phyloP scores from a whole-genome alignment of 1,284 basidiomycete genomes.

The Tilletia horrida region DNA sequence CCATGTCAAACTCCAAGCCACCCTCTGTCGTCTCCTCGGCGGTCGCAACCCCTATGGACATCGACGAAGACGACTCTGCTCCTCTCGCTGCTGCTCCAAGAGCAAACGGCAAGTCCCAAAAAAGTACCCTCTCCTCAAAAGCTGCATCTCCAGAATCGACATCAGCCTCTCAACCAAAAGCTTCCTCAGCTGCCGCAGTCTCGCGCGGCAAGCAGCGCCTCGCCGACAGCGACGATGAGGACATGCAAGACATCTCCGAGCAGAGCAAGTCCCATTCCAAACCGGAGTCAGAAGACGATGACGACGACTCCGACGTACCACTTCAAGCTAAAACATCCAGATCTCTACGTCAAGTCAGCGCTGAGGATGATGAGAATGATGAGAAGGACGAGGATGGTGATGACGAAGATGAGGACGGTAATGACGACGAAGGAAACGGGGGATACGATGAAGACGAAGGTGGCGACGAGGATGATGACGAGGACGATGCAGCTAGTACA shows the following conservation, averaged over 20 bases:
- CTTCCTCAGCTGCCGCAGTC: background rate
- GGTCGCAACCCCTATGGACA: conserved; percentile 8
- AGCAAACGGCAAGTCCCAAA: background rate
- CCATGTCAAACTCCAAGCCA: background rate
- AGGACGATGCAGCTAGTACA: conserved; percentile 59
- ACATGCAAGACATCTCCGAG: conserved; percentile 31
- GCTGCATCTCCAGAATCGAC: background rate
- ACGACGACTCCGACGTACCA: conserved; percentile 26
- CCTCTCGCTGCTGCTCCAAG: background rate
- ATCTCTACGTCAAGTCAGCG: conserved; percentile 27
- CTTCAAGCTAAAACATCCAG: conserved; percentile 31
- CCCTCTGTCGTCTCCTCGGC: background rate
- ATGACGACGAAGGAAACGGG: conserved; percentile 34
- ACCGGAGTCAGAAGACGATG: conserved; percentile 35
- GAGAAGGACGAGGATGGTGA: conserved; percentile 27
- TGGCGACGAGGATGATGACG: conserved; percentile 63
- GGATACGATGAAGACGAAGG: conserved; percentile 46
- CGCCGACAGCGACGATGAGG: conserved; percentile 11
- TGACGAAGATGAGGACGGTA: conserved; percentile 31
- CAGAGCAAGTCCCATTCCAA: conserved; percentile 53
- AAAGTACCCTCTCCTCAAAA: background rate
- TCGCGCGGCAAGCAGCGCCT: conserved; percentile 4
- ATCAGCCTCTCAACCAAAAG: background rate
- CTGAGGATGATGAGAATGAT: conserved; percentile 29
- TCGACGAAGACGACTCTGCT: background rate